These are phyloP conservation scores for Sporothrix curviconia DNA, from an alignment of 2,329 filamentous ascomycete species.

Conservation along the genomic window DNA sequence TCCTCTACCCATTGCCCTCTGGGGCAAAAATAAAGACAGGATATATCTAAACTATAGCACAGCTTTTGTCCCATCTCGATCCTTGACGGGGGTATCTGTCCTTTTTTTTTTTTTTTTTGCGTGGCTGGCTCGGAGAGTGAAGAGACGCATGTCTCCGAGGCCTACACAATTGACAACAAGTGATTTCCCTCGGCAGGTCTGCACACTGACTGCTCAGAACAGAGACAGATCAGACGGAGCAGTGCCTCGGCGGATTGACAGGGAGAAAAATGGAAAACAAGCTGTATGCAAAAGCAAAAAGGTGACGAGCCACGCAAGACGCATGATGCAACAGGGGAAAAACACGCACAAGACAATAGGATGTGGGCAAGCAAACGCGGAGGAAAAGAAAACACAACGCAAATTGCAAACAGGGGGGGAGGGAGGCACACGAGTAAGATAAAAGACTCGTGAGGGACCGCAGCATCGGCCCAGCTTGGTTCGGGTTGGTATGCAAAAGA, in stretches of 20 bases:
- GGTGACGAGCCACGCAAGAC: too few relatives aligned
- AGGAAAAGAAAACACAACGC: not conserved
- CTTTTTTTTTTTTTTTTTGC: constrained; percentile 12
- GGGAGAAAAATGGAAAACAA: not conserved
- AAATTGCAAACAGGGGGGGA: not conserved
- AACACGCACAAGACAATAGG: not conserved
- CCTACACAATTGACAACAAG: constrained; percentile 10
- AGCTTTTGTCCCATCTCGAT: not conserved
- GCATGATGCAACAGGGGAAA: too few relatives aligned
- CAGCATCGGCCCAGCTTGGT: constrained; percentile 46
- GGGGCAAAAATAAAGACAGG: not conserved
- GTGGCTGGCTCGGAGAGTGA: constrained; percentile 27
- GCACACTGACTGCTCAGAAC: not conserved
- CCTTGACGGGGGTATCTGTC: constrained; percentile 11
- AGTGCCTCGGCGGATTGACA: constrained; percentile 15
- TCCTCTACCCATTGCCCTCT: constrained; percentile 38
- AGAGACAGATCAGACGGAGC: not conserved
- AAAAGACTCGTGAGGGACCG: constrained; percentile 35
- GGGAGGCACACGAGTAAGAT: not conserved
- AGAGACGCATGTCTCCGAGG: constrained; percentile 17
- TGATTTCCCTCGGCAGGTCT: constrained; percentile 14
- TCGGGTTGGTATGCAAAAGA: constrained; percentile 1
- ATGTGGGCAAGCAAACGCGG: not conserved
- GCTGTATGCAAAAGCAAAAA: not conserved
- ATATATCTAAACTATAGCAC: not conserved